Conservation (phyloP, 768 basidiomycete genomes). For the Fomitopsis serialis region DNA sequence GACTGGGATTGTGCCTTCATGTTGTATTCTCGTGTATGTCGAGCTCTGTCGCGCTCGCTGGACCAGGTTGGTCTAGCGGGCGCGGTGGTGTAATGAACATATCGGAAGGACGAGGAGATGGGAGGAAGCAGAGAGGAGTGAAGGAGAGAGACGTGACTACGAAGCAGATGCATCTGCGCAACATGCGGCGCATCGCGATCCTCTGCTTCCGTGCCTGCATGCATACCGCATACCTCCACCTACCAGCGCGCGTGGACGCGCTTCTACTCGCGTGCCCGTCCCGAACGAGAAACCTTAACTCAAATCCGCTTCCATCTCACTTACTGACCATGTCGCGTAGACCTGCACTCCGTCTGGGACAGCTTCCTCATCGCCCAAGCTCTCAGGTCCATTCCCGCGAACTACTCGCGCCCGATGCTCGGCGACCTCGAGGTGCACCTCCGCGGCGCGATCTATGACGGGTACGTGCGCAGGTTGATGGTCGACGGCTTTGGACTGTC, state of each 20-base stretch:
- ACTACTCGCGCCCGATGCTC: conserved; percentile 73
- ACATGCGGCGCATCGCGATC: too few species aligned
- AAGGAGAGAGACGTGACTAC: too few species aligned
- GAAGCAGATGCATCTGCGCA: too few species aligned
- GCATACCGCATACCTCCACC: too few species aligned
- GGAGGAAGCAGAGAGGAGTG: too few species aligned
- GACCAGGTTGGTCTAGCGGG: too few species aligned
- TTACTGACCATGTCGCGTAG: conserved; percentile 24
- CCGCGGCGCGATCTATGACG: conserved; percentile 79
- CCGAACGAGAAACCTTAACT: too few species aligned
- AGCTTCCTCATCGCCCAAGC: conserved; percentile 74
- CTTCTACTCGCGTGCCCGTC: too few species aligned
- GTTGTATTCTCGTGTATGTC: not conserved
- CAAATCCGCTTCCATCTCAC: not conserved
- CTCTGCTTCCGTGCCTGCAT: too few species aligned
- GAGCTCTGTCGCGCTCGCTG: not conserved
- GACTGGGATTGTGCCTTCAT: not conserved
- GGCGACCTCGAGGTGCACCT: conserved; percentile 38
- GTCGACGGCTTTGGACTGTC: conserved; percentile 75
- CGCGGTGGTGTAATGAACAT: too few species aligned
- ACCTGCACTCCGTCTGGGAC: conserved; percentile 91
- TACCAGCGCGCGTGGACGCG: too few species aligned
- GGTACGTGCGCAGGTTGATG: conserved; percentile 81
- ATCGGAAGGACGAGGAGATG: too few species aligned
- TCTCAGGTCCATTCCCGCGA: conserved; percentile 62